Evolutionary conservation across 108 stramenopile genomes (phyloP).

Genomic region (Cyclotella choctawhatcheeana): DNA sequence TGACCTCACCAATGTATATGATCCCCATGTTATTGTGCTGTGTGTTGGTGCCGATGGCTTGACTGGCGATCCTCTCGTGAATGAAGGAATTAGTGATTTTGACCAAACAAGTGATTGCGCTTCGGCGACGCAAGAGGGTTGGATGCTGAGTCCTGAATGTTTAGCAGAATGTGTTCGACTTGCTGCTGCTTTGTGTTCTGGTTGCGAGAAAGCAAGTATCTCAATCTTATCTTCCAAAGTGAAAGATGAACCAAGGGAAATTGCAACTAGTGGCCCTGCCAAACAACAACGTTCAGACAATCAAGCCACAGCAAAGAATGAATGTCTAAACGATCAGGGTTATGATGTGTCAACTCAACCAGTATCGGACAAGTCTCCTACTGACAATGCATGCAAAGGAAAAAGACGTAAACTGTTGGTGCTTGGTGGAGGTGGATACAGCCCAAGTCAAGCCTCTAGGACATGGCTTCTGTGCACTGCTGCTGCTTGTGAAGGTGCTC

Average conservation of each 20-base stretch:
- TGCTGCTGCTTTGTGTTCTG: conserved; percentile 37
- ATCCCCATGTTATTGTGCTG: conserved; percentile 49
- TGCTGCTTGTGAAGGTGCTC: conserved; percentile 59
- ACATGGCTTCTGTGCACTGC: conserved; percentile 58
- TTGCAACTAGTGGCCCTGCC: background rate
- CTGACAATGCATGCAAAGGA: background rate
- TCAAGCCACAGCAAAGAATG: background rate
- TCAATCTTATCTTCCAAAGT: no score
- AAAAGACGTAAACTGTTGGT: conserved; percentile 52
- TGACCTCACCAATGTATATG: conserved; percentile 36
- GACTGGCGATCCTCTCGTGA: conserved; percentile 52
- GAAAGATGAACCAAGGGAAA: background rate
- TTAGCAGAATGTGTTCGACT: conserved; percentile 56
- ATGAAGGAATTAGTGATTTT: conserved; percentile 15
- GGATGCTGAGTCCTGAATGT: conserved; percentile 51
- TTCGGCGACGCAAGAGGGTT: conserved; percentile 43
- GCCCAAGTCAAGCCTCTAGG: conserved; percentile 49
- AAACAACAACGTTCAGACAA: background rate
- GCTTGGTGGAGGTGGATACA: conserved; percentile 60
- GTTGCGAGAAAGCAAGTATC: conserved; percentile 31
- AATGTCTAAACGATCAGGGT: background rate
- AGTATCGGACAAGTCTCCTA: background rate
- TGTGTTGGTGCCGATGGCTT: conserved; percentile 63
- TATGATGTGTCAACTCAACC: background rate
- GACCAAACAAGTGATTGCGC: background rate